phyloP scores from a whole-genome alignment of 148 eudicot species.

The Rhododendron ovatum region DNA sequence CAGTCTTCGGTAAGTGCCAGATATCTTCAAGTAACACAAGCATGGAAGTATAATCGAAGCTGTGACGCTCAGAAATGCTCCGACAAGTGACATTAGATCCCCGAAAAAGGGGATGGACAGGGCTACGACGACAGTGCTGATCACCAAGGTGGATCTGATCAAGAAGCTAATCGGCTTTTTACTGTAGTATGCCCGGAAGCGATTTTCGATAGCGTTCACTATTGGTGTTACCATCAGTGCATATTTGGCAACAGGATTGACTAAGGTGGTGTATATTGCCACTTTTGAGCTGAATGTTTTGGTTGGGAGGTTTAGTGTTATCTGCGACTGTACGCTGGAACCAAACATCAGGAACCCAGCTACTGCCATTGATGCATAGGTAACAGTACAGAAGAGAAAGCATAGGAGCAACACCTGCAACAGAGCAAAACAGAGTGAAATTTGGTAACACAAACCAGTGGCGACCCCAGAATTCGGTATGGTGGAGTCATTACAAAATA shows the following conservation, averaged over 20 bases:
- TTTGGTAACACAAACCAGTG: background rate
- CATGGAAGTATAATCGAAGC: conserved; percentile 45
- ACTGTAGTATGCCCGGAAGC: conserved; percentile 28
- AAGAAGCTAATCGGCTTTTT: conserved; percentile 25
- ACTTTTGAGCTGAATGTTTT: conserved; percentile 32
- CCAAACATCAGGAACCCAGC: conserved; percentile 53
- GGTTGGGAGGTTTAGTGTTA: conserved; percentile 45
- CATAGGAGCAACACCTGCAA: conserved; percentile 44
- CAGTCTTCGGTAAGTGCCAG: conserved; percentile 13
- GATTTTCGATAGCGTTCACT: conserved; percentile 33
- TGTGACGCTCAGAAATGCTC: conserved; percentile 41
- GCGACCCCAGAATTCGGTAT: background rate
- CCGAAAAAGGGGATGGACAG: conserved; percentile 43
- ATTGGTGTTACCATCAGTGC: conserved; percentile 53
- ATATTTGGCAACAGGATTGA: conserved; percentile 49
- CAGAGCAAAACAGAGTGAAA: background rate
- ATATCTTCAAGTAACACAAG: conserved; percentile 55
- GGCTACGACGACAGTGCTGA: conserved; percentile 42
- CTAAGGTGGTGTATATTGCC: conserved; percentile 48
- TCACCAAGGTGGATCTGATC: conserved; percentile 31
- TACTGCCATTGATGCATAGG: conserved; percentile 46
- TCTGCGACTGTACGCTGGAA: conserved; percentile 34
- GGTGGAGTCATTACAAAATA: background rate
- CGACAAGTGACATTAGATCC: conserved; percentile 44
- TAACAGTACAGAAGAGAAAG: conserved; percentile 39